phyloP scores from a whole-genome alignment of 352 stramenopile genomes.

The Phytophthora hibernalis region DNA sequence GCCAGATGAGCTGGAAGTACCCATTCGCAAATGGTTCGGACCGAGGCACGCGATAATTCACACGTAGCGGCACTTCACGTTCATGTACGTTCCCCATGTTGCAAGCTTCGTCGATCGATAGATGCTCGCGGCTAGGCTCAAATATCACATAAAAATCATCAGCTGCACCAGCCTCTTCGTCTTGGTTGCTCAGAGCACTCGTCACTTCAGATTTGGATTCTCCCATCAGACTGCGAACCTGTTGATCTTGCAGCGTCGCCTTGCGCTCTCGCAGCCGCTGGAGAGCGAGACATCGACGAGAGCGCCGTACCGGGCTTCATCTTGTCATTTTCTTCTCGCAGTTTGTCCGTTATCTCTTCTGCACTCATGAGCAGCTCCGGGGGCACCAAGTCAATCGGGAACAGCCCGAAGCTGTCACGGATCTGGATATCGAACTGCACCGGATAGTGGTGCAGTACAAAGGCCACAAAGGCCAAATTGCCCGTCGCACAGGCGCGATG shows the following conservation, averaged over 20 bases:
- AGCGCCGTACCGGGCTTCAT: constrained; percentile 29
- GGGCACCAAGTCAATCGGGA: constrained; percentile 64
- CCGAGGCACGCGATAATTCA: constrained; percentile 57
- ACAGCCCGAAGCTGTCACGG: constrained; percentile 60
- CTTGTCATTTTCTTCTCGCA: neutral
- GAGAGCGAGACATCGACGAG: constrained; percentile 40
- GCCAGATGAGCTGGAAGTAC: constrained; percentile 80
- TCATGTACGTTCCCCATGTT: constrained; percentile 56
- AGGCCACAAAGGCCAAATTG: constrained; percentile 66
- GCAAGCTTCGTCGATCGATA: constrained; percentile 33
- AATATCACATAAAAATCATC: constrained; percentile 50
- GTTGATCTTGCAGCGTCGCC: constrained; percentile 30
- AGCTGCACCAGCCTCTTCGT: constrained; percentile 8
- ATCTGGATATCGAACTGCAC: constrained; percentile 39
- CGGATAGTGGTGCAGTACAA: constrained; percentile 50
- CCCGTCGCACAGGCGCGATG: constrained; percentile 66
- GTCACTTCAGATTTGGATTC: constrained; percentile 3
- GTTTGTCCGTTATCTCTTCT: constrained; percentile 33
- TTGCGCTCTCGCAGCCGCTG: constrained; percentile 50
- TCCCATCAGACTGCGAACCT: constrained; percentile 11
- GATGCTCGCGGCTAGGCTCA: constrained; percentile 48
- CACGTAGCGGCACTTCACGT: constrained; percentile 38
- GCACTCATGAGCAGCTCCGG: constrained; percentile 48
- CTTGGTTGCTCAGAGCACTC: constrained; percentile 12
- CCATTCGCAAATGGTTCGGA: constrained; percentile 52